Conservation (phyloP, 495 filamentous ascomycete species). For the Penicillium canescens region DNA sequence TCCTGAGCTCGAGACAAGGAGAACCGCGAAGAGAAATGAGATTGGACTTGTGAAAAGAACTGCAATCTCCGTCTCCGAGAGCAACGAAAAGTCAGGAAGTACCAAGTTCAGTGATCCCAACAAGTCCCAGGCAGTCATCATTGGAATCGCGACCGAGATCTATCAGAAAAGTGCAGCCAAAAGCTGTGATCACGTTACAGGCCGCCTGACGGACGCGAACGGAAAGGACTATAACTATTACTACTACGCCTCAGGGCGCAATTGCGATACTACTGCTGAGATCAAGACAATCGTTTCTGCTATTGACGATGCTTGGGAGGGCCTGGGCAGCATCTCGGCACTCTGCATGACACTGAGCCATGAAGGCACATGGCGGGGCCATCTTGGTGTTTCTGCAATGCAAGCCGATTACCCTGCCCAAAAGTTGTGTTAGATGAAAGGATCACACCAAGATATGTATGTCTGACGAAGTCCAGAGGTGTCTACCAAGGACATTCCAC, state of each 20-base stretch:
- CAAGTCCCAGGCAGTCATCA: neutral
- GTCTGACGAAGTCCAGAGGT: neutral
- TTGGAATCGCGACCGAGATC: neutral
- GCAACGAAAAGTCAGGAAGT: neutral
- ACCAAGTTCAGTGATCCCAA: neutral
- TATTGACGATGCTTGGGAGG: conserved; percentile 2
- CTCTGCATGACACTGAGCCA: conserved; percentile 1
- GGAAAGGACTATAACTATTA: conserved; percentile 1
- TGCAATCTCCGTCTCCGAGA: neutral
- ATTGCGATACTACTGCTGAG: conserved; percentile 5
- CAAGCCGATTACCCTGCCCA: neutral
- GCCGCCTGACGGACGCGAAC: neutral
- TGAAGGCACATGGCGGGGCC: conserved; percentile 1
- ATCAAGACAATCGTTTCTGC: neutral
- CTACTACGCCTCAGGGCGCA: conserved; percentile 1
- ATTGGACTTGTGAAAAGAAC: neutral
- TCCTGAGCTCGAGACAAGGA: neutral
- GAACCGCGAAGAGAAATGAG: neutral
- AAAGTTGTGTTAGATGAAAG: neutral
- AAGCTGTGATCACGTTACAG: neutral
- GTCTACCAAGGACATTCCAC: too few species aligned
- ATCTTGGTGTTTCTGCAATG: conserved; percentile 1
- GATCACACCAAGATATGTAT: neutral
- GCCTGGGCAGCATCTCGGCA: neutral
- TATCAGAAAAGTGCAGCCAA: neutral